Base-by-base conservation (phyloP, 306 rosid genomes). In the Cucurbita argyrosperma region DNA sequence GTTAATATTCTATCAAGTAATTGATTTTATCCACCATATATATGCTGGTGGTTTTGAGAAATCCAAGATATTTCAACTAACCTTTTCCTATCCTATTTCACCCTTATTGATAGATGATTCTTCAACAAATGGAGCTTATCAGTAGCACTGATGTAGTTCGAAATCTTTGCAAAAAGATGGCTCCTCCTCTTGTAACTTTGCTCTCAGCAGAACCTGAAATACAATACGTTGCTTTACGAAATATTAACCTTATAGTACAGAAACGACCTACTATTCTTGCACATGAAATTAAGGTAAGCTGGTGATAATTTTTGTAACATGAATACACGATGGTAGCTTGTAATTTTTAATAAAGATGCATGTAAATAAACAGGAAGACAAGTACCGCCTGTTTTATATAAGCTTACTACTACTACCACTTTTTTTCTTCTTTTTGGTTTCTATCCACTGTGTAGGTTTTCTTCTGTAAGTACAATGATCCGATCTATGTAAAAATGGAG, bases 131-230 rank as follows among this genome's bases (percentile, higher is more conserved):
- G 99, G 99, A 95, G 84, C 96, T 91, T 77, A 95, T 95, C 74
- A 85, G 92, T 66, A 91, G 99, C 81, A 87, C 99, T 69, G 99
- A 95, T 75, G 92, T 95, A 23, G 92, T 95, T 73, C 90, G 99
- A 80, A 95, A 91, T 88, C 99, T 95, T 78, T 95, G 99, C 85
- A 95, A 95, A 88, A 95, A 95, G 85, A 95, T 95, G 99, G 99
- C 99, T 78, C 99, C 99, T 81, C 99, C 99, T 70, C 99, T 95
- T 35, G 99, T 95, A 84, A 95, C 99, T 60, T 77, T 95, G 79
- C 92, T 95, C 59, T 91, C 99, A 46, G 96, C 99, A 76, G 99
- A 95, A 87, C 97, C 99, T 45, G 99, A 95, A 88, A 95, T 95
- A 82, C 99, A 95, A 82, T 95, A 95, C 85, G 99, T 95, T 78